phyloP scores from a whole-genome alignment of 2,329 filamentous ascomycete species.

The Neonectria sp. region DNA sequence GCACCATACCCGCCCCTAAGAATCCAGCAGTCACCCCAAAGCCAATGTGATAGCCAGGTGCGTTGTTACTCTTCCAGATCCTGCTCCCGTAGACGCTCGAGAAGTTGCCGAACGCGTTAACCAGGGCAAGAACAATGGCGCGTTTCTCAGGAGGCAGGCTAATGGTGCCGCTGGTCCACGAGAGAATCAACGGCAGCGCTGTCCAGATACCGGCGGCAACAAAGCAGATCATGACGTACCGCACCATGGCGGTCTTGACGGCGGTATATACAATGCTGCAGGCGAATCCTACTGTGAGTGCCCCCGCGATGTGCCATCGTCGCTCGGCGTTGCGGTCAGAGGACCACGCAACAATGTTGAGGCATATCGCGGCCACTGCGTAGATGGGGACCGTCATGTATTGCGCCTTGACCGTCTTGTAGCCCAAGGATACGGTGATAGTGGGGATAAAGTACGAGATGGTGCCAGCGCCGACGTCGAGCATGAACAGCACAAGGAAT shows the following conservation, averaged over 20 bases:
- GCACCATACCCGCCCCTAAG: constrained; percentile 44
- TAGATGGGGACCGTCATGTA: constrained; percentile 35
- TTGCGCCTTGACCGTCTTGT: constrained; percentile 56
- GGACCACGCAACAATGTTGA: constrained; percentile 21
- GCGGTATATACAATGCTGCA: constrained; percentile 16
- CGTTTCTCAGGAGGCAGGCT: constrained; percentile 26
- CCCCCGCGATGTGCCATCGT: constrained; percentile 19
- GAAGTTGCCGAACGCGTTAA: constrained; percentile 28
- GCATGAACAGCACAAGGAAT: constrained; percentile 66
- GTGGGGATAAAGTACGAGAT: constrained; percentile 70
- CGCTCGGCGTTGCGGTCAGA: constrained; percentile 24
- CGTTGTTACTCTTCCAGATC: constrained; percentile 47
- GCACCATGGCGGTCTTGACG: background rate
- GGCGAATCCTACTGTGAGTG: constrained; percentile 4
- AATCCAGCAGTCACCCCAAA: constrained; percentile 51
- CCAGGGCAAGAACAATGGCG: constrained; percentile 17
- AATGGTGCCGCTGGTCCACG: constrained; percentile 27
- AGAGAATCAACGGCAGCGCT: constrained; percentile 25
- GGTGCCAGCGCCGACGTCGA: constrained; percentile 60
- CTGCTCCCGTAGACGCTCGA: constrained; percentile 29
- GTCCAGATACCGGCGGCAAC: constrained; percentile 23
- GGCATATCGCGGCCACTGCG: background rate
- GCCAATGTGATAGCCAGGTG: constrained; percentile 45
- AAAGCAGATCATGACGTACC: constrained; percentile 37
- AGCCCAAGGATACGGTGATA: constrained; percentile 64